Base-by-base conservation (phyloP, 371 early-diverging fungal species). In the Mortierella sp. region DNA sequence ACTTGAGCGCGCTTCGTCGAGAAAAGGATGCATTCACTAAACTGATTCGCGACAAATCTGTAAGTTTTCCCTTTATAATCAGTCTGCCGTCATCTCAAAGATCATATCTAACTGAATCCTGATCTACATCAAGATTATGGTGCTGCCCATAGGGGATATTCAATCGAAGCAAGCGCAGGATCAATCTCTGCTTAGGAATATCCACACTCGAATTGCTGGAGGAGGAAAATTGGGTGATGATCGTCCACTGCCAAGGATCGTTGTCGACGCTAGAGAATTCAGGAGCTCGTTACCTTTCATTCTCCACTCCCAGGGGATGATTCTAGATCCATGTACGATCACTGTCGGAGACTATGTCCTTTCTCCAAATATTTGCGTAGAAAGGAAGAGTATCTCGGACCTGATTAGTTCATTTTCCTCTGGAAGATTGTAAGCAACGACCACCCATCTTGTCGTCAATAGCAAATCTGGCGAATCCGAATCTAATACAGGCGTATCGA, bases 241-340 rank as follows among this genome's bases (percentile, higher is more conserved):
- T 19, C 59, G 19, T 48, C 63, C 70, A 6, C 61, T 64, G 13
- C 81, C 76, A 9, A 57, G 87, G 70, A 88, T 99, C 1, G 86
- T 97, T 7, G 96, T 99, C 0, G 99, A 99, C 82, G 89, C 95
- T 71, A 93, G 99, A 65, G 99, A 99, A 81, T 97, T 99, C 74
- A 89, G 98, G 24, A 93, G 97, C 32, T 90, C 96, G 4, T 79
- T 99, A 33, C 99, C 99, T 2, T 92, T 94, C 11, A 89, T 96
- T 28, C 85, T 99, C 3, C 96, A 97, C 73, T 89, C 91, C 38
- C 89, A 91, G 47, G 92, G 95, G 4, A 87, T 97, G 74, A 83
- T 88, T 19, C 83, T 99, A 4, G 78, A 88, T 16, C 95, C 99
- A 3, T 92, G 92, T 72, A 98, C 98, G 0, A 85, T 99, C 15